These are phyloP conservation scores for Malbranchea cinnamomea DNA, from an alignment of 2,329 filamentous ascomycete genomes.

Conservation along the genomic window DNA sequence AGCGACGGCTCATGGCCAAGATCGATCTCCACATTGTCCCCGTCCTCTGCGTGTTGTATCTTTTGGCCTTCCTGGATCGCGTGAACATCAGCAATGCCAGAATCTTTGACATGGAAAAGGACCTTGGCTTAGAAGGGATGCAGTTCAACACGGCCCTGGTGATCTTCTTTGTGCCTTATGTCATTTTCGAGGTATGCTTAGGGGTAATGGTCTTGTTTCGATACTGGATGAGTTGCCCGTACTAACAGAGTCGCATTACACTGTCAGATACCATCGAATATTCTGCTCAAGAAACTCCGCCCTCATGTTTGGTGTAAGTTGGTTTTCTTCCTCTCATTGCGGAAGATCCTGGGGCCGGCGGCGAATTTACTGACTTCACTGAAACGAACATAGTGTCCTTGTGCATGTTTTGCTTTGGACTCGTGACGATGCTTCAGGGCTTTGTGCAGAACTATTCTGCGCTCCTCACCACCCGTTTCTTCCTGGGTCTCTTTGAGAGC, in stretches of 20 bases:
- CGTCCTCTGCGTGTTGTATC: conserved; percentile 56
- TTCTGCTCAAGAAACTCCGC: conserved; percentile 52
- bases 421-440: conserved; percentile 62
- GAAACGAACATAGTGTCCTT: conserved; percentile 37
- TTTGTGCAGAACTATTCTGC: conserved; percentile 64
- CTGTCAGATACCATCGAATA: conserved; percentile 62
- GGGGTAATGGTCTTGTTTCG: not conserved
- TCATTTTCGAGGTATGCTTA: conserved; percentile 33
- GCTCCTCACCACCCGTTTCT: conserved; percentile 67
- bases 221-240: not conserved
- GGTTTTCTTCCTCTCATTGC: not conserved
- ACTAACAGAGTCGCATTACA: too few relatives aligned
- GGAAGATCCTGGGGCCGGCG: not conserved
- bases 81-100: conserved; percentile 71
- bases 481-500: conserved; percentile 63
- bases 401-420: conserved; percentile 75
- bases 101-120: conserved; percentile 48
- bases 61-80: conserved; percentile 51
- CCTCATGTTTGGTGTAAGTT: conserved; percentile 50
- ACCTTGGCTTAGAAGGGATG: conserved; percentile 42
- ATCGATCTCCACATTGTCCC: conserved; percentile 60
- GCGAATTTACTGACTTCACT: conserved; percentile 2
- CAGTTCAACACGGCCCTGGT: conserved; percentile 63
- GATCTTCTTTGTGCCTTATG: conserved; percentile 71
- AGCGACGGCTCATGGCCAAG: conserved; percentile 50